Conservation (phyloP, 2,329 filamentous ascomycete species). For the Aspergillus jensenii region DNA sequence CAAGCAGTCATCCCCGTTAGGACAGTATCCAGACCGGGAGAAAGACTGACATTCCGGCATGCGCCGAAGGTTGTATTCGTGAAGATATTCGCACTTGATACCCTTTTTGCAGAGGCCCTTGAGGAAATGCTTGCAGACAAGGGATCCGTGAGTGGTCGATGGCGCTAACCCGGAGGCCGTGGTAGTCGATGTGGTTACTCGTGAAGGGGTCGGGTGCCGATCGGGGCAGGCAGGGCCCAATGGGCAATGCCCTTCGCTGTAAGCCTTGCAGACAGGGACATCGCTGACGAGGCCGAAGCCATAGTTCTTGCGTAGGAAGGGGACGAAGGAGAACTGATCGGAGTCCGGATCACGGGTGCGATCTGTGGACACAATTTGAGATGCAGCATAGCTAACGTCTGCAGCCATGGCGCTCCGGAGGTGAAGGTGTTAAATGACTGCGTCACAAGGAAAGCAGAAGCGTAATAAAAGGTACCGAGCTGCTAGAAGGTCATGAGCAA, state of each 20-base stretch:
- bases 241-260: conserved; percentile 81
- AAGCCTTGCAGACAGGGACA: conserved; percentile 81
- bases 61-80: conserved; percentile 96
- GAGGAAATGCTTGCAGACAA: conserved; percentile 99
- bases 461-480: not conserved
- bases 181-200: conserved; percentile 45
- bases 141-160: conserved; percentile 48
- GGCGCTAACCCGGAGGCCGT: conserved; percentile 42
- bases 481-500: not conserved
- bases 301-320: conserved; percentile 80
- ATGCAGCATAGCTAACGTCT: conserved; percentile 33
- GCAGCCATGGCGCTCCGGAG: conserved; percentile 28
- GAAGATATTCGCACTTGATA: conserved; percentile 92
- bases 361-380: conserved; percentile 36
- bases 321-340: conserved; percentile 79
- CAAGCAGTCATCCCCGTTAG: conserved; percentile 93
- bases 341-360: conserved; percentile 37
- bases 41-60: conserved; percentile 99
- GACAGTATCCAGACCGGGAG: conserved; percentile 88
- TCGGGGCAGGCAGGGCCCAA: conserved; percentile 82
- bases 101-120: conserved; percentile 97
- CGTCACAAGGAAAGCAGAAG: not conserved
- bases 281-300: conserved; percentile 79
- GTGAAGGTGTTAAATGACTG: not conserved
- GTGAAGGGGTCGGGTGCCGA: conserved; percentile 63